These are phyloP conservation scores for Crepidotus sp. DNA, from an alignment of 1,284 basidiomycete genomes.

Conservation along the genomic window DNA sequence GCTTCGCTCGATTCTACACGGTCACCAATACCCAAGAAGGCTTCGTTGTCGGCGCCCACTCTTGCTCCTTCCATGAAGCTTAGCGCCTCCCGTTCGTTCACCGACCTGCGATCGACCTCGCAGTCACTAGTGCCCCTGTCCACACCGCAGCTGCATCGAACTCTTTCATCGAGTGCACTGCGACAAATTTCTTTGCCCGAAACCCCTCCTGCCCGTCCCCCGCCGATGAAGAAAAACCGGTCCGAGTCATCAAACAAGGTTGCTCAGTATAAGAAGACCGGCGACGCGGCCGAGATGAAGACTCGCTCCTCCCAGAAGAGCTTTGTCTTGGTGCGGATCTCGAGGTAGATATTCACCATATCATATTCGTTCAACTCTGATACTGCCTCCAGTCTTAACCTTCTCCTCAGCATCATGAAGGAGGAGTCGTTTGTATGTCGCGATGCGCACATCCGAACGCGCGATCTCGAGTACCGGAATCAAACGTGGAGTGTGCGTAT, in stretches of 20 bases:
- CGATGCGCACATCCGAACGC: conserved; percentile 64
- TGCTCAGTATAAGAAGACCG: conserved; percentile 18
- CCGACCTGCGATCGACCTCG: conserved; percentile 41
- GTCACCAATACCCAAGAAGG: conserved; percentile 25
- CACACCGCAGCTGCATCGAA: conserved; percentile 10
- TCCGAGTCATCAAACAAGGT: conserved; percentile 19
- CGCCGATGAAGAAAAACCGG: conserved; percentile 8
- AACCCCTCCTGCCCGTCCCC: conserved; percentile 12
- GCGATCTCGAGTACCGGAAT: conserved; percentile 75
- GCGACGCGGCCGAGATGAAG: conserved; percentile 70
- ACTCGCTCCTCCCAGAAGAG: conserved; percentile 72
- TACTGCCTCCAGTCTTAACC: conserved; percentile 40
- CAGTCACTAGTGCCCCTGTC: conserved; percentile 8
- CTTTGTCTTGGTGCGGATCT: conserved; percentile 75
- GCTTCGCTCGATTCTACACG: conserved; percentile 40
- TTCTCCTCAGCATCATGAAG: conserved; percentile 62
- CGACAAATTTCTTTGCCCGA: conserved; percentile 1
- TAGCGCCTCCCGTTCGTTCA: conserved; percentile 59
- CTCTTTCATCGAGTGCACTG: conserved; percentile 12
- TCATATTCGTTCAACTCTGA: conserved; percentile 3
- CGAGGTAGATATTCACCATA: conserved; percentile 41
- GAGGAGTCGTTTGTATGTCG: conserved; percentile 65
- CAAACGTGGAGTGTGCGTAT: conserved; percentile 76
- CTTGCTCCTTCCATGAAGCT: conserved; percentile 36
- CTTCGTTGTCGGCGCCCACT: conserved; percentile 18